These are phyloP conservation scores for Globisporangium cylindrosporum DNA, from an alignment of 352 stramenopile species.

Conservation along the genomic window DNA sequence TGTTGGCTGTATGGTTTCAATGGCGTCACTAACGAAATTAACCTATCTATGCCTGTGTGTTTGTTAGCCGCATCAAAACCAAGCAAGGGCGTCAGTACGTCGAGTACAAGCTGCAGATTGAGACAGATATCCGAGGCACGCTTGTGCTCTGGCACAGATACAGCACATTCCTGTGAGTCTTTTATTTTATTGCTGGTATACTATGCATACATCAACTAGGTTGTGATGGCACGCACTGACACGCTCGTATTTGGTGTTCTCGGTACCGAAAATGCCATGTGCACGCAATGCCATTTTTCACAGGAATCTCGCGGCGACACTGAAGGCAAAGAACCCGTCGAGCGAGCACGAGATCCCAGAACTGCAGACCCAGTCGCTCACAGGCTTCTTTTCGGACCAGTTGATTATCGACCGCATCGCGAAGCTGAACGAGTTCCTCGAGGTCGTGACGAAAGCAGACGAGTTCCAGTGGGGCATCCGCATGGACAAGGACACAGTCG, in stretches of 20 bases:
- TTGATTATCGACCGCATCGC: constrained; percentile 84
- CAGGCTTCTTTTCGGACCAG: constrained; percentile 81
- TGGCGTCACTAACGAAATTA: constrained; percentile 1
- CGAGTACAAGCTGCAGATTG: constrained; percentile 79
- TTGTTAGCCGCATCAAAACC: constrained; percentile 73
- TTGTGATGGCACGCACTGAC: neutral
- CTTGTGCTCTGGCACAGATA: constrained; percentile 87
- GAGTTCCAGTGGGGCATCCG: constrained; percentile 88
- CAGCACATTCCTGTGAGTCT: constrained; percentile 81
- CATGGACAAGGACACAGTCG: constrained; percentile 89
- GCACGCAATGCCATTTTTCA: neutral
- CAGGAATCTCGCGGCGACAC: constrained; percentile 73
- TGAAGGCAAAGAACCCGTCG: constrained; percentile 78
- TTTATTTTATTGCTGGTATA: neutral
- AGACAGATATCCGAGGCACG: constrained; percentile 84
- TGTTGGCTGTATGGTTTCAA: neutral
- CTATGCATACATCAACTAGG: neutral
- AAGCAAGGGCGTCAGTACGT: constrained; percentile 86
- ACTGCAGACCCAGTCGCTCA: constrained; percentile 81
- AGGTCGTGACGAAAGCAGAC: constrained; percentile 80
- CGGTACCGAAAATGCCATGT: neutral
- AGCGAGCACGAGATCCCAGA: constrained; percentile 75
- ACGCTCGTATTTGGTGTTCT: neutral
- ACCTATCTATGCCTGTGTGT: neutral
- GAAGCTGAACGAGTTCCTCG: constrained; percentile 85